Evolutionary conservation across 2,329 filamentous ascomycete genomes (phyloP).

Genomic region (Ophiobolus disseminans): DNA sequence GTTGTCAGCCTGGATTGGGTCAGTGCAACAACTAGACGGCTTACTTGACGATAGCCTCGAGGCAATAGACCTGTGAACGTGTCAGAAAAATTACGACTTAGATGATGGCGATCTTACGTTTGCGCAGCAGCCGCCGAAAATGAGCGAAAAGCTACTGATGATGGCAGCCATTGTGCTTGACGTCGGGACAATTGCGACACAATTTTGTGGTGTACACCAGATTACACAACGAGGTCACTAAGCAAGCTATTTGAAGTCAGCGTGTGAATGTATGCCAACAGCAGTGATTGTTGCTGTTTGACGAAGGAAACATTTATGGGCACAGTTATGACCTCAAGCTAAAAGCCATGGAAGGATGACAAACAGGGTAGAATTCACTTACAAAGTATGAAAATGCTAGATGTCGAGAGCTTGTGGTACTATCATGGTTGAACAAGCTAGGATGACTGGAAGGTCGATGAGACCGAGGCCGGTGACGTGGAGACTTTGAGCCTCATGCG

Average conservation of each 20-base stretch:
- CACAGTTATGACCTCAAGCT: too few relatives aligned
- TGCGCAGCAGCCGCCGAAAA: conserved; percentile 94
- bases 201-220: too few relatives aligned
- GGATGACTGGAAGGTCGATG: conserved; percentile 1
- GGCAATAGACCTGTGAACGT: conserved; percentile 78
- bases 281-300: too few relatives aligned
- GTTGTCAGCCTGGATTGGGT: conserved; percentile 20
- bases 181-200: too few relatives aligned
- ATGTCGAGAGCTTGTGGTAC: neutral
- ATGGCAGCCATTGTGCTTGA: conserved; percentile 45
- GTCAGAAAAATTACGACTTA: conserved; percentile 10
- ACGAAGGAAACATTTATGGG: too few relatives aligned
- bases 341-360: too few relatives aligned
- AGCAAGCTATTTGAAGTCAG: too few relatives aligned
- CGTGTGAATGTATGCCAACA: too few relatives aligned
- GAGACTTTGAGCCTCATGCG: conserved; percentile 35
- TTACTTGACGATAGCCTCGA: conserved; percentile 95
- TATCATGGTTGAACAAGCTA: conserved; percentile 19
- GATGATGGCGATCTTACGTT: conserved; percentile 67
- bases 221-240: too few relatives aligned
- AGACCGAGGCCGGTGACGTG: conserved; percentile 35
- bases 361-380: too few relatives aligned
- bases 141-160: conserved; percentile 74
- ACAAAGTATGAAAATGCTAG: too few relatives aligned
- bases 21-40: conserved; percentile 33